phyloP scores from a whole-genome alignment of 805 yeast genomes.

The Candida stauntonica region DNA sequence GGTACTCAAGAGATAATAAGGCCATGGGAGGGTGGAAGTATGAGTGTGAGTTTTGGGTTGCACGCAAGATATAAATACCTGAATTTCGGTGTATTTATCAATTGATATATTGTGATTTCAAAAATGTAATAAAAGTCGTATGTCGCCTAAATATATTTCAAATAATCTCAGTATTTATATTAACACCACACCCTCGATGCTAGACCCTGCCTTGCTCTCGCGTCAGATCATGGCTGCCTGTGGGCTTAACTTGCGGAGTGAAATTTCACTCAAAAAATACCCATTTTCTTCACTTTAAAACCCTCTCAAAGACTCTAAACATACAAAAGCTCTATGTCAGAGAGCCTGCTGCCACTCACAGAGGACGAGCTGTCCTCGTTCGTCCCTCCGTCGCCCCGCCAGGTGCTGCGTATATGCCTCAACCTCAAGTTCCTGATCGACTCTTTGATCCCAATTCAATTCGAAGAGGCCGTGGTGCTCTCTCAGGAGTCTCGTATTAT shows the following conservation, averaged over 20 bases:
- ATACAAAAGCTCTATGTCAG: conserved; percentile 7
- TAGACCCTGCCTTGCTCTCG: no score
- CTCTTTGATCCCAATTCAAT: conserved; percentile 62
- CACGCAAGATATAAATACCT: conserved; percentile 18
- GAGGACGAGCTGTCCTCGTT: conserved; percentile 20
- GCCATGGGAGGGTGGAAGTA: conserved; percentile 54
- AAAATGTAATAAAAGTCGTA: no score
- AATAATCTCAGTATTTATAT: no score
- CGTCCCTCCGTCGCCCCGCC: conserved; percentile 55
- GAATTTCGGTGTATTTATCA: background rate
- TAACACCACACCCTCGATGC: no score
- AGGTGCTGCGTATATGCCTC: conserved; percentile 61
- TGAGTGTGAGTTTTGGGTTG: conserved; percentile 68
- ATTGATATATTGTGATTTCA: no score
- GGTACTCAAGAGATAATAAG: conserved; percentile 48
- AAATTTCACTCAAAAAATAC: background rate
- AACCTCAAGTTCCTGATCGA: conserved; percentile 74
- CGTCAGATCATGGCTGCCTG: no score
- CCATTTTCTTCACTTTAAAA: background rate
- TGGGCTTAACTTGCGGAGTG: no score
- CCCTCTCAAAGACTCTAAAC: background rate
- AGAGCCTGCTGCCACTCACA: conserved; percentile 17
- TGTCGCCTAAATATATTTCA: no score
- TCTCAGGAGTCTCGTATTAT: conserved; percentile 56
- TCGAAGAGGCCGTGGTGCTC: conserved; percentile 45